phyloP scores from a whole-genome alignment of 495 filamentous ascomycete genomes.

The Podospora pseudocomata region DNA sequence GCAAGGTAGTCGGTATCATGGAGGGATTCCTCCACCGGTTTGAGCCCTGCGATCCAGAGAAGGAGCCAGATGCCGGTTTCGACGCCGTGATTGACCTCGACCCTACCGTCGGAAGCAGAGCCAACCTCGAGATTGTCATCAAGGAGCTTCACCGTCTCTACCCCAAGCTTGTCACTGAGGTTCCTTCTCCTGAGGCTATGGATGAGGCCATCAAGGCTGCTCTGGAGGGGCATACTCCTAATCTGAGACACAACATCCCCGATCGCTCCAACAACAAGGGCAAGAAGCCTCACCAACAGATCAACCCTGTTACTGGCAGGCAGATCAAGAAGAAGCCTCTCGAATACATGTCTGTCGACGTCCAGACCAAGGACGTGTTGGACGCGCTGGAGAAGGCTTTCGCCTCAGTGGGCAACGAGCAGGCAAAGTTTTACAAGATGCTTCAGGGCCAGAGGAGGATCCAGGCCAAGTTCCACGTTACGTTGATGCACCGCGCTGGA shows the following conservation, averaged over 20 bases:
- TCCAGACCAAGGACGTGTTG: constrained; percentile 57
- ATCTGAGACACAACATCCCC: constrained; percentile 68
- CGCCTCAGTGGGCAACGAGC: constrained; percentile 42
- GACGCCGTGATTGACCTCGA: constrained; percentile 83
- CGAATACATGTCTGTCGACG: constrained; percentile 77
- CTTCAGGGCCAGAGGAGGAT: constrained; percentile 69
- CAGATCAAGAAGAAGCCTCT: constrained; percentile 52
- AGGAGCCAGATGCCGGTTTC: constrained; percentile 69
- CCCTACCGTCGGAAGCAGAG: constrained; percentile 66
- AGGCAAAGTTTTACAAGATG: constrained; percentile 66
- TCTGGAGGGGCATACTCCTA: constrained; percentile 72
- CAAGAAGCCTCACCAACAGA: constrained; percentile 38
- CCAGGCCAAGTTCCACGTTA: constrained; percentile 88
- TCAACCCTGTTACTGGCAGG: constrained; percentile 24
- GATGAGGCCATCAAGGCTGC: constrained; percentile 76
- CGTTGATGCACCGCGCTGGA: constrained; percentile 75
- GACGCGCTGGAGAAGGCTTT: constrained; percentile 67
- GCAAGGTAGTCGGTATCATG: constrained; percentile 86
- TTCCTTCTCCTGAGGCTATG: constrained; percentile 70
- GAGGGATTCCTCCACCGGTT: constrained; percentile 87
- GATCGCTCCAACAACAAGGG: constrained; percentile 40
- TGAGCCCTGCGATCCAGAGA: constrained; percentile 62
- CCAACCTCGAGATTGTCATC: constrained; percentile 81
- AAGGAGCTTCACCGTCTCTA: constrained; percentile 63
- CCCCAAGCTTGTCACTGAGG: constrained; percentile 66